Percentiles rank a stretch among this genome's conserved stretches.
Evolutionary conservation across 805 yeast genomes (phyloP).

Genomic region (Wickerhamiella occidentalis): DNA sequence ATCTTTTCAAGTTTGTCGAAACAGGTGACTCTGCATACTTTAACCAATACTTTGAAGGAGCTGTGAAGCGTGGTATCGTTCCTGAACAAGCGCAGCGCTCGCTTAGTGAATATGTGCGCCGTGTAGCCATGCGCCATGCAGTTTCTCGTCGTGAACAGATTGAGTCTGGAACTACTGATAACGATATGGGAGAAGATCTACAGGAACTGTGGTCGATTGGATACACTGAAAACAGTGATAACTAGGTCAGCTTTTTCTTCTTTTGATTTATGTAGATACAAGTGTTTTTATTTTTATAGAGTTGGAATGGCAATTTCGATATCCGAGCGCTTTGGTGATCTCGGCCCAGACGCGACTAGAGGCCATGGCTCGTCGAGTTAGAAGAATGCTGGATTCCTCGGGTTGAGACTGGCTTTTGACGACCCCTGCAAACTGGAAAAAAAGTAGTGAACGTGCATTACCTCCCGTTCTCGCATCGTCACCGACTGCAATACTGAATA

Average conservation of each 20-base stretch:
- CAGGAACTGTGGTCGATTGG: slow-evolving; percentile 9
- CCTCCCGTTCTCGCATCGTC: too few relatives aligned
- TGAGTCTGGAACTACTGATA: slow-evolving; percentile 58
- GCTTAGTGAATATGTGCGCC: slow-evolving; percentile 72
- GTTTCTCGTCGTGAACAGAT: slow-evolving; percentile 76
- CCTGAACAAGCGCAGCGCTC: slow-evolving; percentile 40
- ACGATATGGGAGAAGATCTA: slow-evolving; percentile 8
- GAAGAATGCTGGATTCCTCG: too few relatives aligned
- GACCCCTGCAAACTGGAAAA: too few relatives aligned
- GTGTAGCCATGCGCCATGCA: slow-evolving; percentile 84
- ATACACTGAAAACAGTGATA: background rate
- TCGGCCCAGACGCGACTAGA: too few relatives aligned
- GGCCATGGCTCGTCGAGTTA: too few relatives aligned
- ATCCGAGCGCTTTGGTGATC: too few relatives aligned
- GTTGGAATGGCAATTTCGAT: too few relatives aligned
- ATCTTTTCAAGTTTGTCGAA: slow-evolving; percentile 61
- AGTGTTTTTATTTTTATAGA: too few relatives aligned
- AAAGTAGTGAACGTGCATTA: too few relatives aligned
- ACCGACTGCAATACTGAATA: too few relatives aligned
- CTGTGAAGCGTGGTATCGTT: slow-evolving; percentile 26
- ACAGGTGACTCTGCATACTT: slow-evolving; percentile 38
- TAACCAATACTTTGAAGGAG: slow-evolving; percentile 46
- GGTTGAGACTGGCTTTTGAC: too few relatives aligned
- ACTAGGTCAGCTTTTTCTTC: background rate
- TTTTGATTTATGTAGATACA: background rate